Percentiles rank a stretch among this genome's conserved stretches.
phyloP scores from a whole-genome alignment of 2,329 filamentous ascomycete genomes.

The Thielaviopsis musarum region DNA sequence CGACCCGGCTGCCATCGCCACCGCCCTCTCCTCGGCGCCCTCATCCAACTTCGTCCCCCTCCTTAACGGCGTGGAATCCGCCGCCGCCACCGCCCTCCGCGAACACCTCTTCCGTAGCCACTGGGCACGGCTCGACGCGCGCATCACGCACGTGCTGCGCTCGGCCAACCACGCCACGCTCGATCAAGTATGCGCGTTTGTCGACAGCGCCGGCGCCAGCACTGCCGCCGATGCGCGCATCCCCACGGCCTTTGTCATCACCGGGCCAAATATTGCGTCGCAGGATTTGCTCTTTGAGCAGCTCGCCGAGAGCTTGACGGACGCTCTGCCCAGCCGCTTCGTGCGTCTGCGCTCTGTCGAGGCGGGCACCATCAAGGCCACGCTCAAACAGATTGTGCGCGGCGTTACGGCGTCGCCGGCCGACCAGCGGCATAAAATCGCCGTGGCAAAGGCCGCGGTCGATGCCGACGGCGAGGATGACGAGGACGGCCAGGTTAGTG shows the following conservation, averaged over 20 bases:
- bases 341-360: conserved; percentile 54
- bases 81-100: conserved; percentile 33
- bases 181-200: conserved; percentile 39
- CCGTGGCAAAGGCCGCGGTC: neutral
- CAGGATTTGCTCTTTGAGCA: conserved; percentile 60
- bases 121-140: conserved; percentile 47
- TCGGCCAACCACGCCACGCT: conserved; percentile 45
- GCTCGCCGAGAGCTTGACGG: conserved; percentile 39
- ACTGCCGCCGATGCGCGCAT: conserved; percentile 21
- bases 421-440: conserved; percentile 7
- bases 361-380: conserved; percentile 55
- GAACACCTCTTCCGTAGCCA: conserved; percentile 41
- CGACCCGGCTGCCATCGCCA: neutral
- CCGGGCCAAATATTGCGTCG: conserved; percentile 62
- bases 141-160: conserved; percentile 43
- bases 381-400: conserved; percentile 54
- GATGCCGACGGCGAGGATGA: neutral
- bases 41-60: conserved; percentile 31
- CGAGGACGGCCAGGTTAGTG: conserved; percentile 1
- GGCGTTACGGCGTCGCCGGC: conserved; percentile 33
- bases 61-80: conserved; percentile 35
- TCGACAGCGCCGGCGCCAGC: conserved; percentile 19
- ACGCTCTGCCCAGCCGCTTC: conserved; percentile 34
- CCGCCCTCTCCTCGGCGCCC: neutral
- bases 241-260: conserved; percentile 55